Base-by-base conservation (phyloP, 805 yeast species). In the Torulaspora maleeae region DNA sequence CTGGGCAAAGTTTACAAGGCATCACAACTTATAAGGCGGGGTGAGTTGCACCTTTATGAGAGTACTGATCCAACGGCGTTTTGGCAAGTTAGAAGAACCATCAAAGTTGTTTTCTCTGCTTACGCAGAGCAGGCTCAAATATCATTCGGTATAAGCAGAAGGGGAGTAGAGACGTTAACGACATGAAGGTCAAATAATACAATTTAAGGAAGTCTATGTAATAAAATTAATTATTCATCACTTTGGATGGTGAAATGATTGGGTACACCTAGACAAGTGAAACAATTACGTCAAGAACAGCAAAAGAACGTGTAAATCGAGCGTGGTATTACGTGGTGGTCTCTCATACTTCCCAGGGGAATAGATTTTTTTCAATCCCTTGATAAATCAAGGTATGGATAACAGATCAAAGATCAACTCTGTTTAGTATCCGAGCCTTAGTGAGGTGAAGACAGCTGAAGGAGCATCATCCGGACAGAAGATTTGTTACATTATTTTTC, bases 1-100 rank as follows among this genome's bases (percentile, higher is more conserved):
- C 54, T 78, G 45, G 57, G 64, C 36, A 76, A 75, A 54, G 61
- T 66, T 11, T 71, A 70, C 48, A 68, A 63, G 48, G 77, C 77
- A 8, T 58, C 68, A 15, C 61, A 65, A 0, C 36, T 60, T 47
- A 50, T 61, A 6, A 48, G 40, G 35, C 50, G 59, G 28, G 66
- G 66, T 6, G 65, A 61, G 25, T 25, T 63, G 22, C 35, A 68
- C 59, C 37, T 56, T 54, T 47, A 64, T 59, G 47, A 69, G 59
- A 55, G 58, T 32, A 37, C 55, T 53, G 61, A 69, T 63, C 44
- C 71, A 52, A 19, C 53, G 13, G 44, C 54, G 7, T 56, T 58
- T 44, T 61, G 67, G 66, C 59, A 56, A 49, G 55, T 62, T 5
- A 61, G 54, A 51, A 63, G 77, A 51, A 61, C 58, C 4, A 45